A percentile compares a stretch with the other conserved stretches of the same genome.
Evolutionary conservation across 83 land plant genomes (phyloP).

Genomic region (Picea engelmannii): DNA sequence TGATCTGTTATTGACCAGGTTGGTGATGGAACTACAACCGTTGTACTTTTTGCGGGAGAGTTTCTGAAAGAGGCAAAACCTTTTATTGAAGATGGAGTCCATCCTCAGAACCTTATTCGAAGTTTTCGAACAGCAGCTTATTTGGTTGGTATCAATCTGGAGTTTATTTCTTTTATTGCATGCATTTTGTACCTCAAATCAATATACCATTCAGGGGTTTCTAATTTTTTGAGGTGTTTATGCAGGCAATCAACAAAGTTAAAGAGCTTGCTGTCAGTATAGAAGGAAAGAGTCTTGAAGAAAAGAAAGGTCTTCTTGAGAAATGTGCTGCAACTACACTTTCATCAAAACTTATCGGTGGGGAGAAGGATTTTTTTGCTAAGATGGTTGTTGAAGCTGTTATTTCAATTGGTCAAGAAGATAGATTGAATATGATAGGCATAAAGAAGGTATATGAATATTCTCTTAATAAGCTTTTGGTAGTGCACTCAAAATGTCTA

Average conservation of each 20-base stretch:
- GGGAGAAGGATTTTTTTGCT: constrained; percentile 98
- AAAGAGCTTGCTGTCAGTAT: constrained; percentile 92
- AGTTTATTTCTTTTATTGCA: not conserved
- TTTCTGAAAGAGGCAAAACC: constrained; percentile 96
- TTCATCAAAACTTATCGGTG: constrained; percentile 97
- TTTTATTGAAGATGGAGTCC: constrained; percentile 96
- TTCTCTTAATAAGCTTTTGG: not conserved
- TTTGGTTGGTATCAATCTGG: constrained; percentile 41
- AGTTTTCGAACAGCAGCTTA: constrained; percentile 78
- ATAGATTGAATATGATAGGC: constrained; percentile 89
- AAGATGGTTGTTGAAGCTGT: constrained; percentile 99
- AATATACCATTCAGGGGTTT: not conserved
- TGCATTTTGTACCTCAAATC: not conserved
- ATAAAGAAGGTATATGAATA: constrained; percentile 73
- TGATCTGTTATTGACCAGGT: constrained; percentile 46
- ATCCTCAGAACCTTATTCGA: constrained; percentile 87
- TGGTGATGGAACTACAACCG: constrained; percentile 99
- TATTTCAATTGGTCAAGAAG: constrained; percentile 79
- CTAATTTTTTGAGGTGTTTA: not conserved
- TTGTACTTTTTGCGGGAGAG: constrained; percentile 96
- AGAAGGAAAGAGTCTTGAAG: constrained; percentile 92
- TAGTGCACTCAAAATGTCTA: too few species aligned
- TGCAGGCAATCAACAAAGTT: constrained; percentile 82
- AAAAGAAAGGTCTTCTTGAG: constrained; percentile 80
- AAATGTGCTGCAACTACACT: constrained; percentile 98